phyloP scores from a whole-genome alignment of 2,329 filamentous ascomycete genomes.

The Ceratocystis ficicola region DNA sequence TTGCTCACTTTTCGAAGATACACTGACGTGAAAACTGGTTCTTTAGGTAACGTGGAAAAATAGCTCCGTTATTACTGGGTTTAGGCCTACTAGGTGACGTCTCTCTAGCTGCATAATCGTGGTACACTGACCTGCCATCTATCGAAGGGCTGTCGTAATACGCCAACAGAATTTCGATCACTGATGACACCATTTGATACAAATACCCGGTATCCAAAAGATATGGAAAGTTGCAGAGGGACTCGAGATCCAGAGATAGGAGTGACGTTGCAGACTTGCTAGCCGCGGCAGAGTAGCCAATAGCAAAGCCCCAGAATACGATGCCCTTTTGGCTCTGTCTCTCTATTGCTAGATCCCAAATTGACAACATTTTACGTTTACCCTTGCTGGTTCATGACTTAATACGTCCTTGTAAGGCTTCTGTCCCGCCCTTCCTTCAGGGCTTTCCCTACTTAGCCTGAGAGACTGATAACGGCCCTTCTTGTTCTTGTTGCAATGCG shows the following conservation, averaged over 20 bases:
- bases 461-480: neutral
- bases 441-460: neutral
- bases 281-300: too few species aligned
- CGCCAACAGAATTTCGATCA: neutral
- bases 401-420: neutral
- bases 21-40: neutral
- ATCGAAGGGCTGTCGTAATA: neutral
- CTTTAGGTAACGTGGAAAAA: too few species aligned
- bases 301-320: too few species aligned
- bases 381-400: neutral
- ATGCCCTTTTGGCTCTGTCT: neutral
- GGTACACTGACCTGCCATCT: neutral
- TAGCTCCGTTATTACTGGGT: neutral
- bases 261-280: too few species aligned
- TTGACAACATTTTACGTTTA: neutral
- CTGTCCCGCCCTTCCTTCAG: neutral
- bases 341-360: neutral
- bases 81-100: neutral
- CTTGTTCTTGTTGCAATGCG: neutral
- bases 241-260: too few species aligned
- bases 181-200: neutral
- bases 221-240: neutral
- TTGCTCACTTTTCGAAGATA: neutral
- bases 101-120: neutral
- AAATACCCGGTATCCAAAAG: neutral